Percentiles rank a stretch among this genome's conserved stretches.
phyloP scores from a whole-genome alignment of 116 monocot species.

The Posidonia oceanica region DNA sequence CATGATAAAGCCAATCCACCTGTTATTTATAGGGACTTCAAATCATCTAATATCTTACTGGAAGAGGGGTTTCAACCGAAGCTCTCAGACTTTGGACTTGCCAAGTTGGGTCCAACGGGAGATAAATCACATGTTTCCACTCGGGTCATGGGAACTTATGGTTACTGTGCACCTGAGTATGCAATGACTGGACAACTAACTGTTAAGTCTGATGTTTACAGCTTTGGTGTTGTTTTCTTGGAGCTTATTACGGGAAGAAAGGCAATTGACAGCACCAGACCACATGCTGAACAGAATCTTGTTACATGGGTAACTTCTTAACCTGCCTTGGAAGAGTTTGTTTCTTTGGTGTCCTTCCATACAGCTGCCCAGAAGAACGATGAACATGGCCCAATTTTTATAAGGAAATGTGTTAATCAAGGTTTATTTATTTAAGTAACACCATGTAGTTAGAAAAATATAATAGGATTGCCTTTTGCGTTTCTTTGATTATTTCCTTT shows the following conservation, averaged over 20 bases:
- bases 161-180: slow-evolving; percentile 19
- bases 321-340: background rate
- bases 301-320: slow-evolving; percentile 11
- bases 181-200: slow-evolving; percentile 20
- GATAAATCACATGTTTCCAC: slow-evolving; percentile 18
- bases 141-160: slow-evolving; percentile 20
- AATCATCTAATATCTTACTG: slow-evolving; percentile 16
- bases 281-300: slow-evolving; percentile 14
- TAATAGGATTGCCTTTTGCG: too few relatives aligned
- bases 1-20: slow-evolving; percentile 20
- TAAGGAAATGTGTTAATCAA: too few relatives aligned
- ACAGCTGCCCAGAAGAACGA: too few relatives aligned
- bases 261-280: slow-evolving; percentile 12
- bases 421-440: too few relatives aligned
- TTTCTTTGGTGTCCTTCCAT: background rate
- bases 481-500: too few relatives aligned
- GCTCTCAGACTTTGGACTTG: slow-evolving; percentile 18
- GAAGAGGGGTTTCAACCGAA: slow-evolving; percentile 14
- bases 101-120: slow-evolving; percentile 15
- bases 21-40: slow-evolving; percentile 19
- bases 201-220: slow-evolving; percentile 16
- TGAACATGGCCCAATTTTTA: too few relatives aligned
- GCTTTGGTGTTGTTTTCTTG: slow-evolving; percentile 17
- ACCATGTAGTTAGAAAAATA: too few relatives aligned
- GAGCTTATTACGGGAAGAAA: slow-evolving; percentile 17